Base-by-base conservation (phyloP, 2,329 filamentous ascomycete species). In the Fusarium sp. region DNA sequence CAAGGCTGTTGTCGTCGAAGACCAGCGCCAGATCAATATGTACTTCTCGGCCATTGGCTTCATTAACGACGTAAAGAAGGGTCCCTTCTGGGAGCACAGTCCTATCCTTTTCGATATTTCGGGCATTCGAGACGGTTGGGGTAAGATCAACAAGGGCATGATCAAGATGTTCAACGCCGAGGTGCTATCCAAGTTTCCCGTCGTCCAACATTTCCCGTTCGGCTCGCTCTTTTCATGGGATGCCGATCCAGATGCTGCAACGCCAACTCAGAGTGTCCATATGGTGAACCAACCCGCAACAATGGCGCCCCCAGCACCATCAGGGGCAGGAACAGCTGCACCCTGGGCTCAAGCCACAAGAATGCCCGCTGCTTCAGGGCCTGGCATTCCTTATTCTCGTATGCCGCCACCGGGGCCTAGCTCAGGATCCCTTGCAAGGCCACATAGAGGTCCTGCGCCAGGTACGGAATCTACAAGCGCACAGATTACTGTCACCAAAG, bases 71-170 rank as follows among this genome's bases (percentile, higher is more conserved):
- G 96, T 99, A 49, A 99, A 99, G 78, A 95, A 87, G 67, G 96
- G 96, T 0, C 95, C 96, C 0, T 99, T 99, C 77, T 98, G 96
- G 95, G 93, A 95, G 74, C 95, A 99, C 78, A 97, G 94, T 70
- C 95, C 95, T 1, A 95, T 97, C 71, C 83, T 99, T 14, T 99
- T 92, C 78, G 95, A 99, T 78, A 94, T 99, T 42, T 97, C 94
- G 1, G 96, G 96, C 13, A 92, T 99, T 68, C 90, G 89, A 71
- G 91, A 91, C 58, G 93, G 96, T n/a, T 99, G 96, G 96, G 96
- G 92, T 36, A 99, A 99, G 84, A 97, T 99, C 76, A 98, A 99
- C 81, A 95, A 95, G 90, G 96, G 96, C 52, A 98, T 99, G 96
- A 89, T 99, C 75, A 99, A 98, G 81, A 99, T 99, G 96, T 99